Evolutionary conservation across 305 asterid species (phyloP).

Genomic region (Rubia peregrina): DNA sequence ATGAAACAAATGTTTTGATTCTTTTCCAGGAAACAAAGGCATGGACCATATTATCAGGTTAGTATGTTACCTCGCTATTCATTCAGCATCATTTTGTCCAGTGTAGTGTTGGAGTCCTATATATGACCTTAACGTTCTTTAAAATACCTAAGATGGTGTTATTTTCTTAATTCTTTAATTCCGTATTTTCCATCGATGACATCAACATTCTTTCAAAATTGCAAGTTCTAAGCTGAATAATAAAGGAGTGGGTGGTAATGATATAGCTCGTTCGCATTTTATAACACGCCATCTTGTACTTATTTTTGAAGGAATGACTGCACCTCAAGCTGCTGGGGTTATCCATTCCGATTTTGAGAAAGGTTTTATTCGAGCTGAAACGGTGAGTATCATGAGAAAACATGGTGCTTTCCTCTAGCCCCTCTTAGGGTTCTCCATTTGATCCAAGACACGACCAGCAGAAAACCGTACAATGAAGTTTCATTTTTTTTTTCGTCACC

Average conservation of each 20-base stretch:
- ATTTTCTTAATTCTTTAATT: neutral
- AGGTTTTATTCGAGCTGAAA: conserved; percentile 99
- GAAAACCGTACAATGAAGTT: neutral
- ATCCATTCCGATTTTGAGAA: conserved; percentile 96
- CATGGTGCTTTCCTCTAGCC: conserved; percentile 1
- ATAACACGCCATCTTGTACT: neutral
- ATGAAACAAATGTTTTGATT: conserved; percentile 17
- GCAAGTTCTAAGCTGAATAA: neutral
- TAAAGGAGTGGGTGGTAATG: neutral
- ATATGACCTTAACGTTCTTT: neutral
- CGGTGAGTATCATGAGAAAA: conserved; percentile 42
- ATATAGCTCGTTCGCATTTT: neutral
- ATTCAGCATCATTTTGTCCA: neutral
- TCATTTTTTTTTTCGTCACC: conserved; percentile 11
- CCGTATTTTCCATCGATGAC: neutral
- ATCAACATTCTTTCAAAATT: neutral
- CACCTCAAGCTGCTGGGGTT: conserved; percentile 99
- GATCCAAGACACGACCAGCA: neutral
- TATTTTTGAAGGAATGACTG: conserved; percentile 77
- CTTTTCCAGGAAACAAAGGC: conserved; percentile 81
- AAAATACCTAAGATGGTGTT: conserved; percentile 9
- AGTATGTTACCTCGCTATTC: conserved; percentile 20
- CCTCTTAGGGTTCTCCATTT: neutral
- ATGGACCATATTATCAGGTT: conserved; percentile 90
- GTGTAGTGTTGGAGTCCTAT: neutral